These are phyloP conservation scores for Kuraishia floccosa DNA, from an alignment of 805 yeast species.

Conservation along the genomic window DNA sequence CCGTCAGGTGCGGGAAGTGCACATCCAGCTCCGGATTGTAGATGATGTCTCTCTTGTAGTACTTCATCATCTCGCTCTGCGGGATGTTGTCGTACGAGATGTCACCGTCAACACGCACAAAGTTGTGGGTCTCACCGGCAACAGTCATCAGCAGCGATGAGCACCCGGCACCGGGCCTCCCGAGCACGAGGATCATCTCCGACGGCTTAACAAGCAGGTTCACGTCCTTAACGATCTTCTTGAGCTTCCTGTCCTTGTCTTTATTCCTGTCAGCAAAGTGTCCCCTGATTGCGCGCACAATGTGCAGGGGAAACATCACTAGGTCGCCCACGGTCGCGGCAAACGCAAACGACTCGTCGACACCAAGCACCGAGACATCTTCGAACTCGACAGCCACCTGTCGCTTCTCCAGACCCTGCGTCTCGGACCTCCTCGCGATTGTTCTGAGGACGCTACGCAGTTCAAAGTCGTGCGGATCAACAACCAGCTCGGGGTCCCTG, in stretches of 20 bases:
- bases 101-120: conserved; percentile 31
- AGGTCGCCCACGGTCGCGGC: conserved; percentile 32
- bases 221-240: conserved; percentile 53
- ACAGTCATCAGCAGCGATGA: conserved; percentile 54
- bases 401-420: conserved; percentile 33
- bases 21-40: conserved; percentile 59
- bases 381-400: conserved; percentile 30
- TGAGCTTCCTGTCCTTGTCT: too few relatives aligned
- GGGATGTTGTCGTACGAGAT: conserved; percentile 44
- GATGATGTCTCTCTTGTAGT: conserved; percentile 58
- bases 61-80: conserved; percentile 33
- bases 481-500: background rate
- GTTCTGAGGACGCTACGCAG: conserved; percentile 22
- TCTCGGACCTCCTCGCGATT: conserved; percentile 26
- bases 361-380: conserved; percentile 28
- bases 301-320: conserved; percentile 15
- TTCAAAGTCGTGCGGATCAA: conserved; percentile 29
- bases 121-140: conserved; percentile 49
- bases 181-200: conserved; percentile 58
- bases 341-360: conserved; percentile 32
- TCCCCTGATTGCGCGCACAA: conserved; percentile 2
- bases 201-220: conserved; percentile 54
- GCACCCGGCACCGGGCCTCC: conserved; percentile 81
- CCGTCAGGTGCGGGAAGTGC: conserved; percentile 61
- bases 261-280: background rate